A percentile compares a stretch with the other conserved stretches of the same genome.
These are phyloP conservation scores for Lipomyces starkeyi DNA, from an alignment of 805 yeast genomes.

Conservation along the genomic window DNA sequence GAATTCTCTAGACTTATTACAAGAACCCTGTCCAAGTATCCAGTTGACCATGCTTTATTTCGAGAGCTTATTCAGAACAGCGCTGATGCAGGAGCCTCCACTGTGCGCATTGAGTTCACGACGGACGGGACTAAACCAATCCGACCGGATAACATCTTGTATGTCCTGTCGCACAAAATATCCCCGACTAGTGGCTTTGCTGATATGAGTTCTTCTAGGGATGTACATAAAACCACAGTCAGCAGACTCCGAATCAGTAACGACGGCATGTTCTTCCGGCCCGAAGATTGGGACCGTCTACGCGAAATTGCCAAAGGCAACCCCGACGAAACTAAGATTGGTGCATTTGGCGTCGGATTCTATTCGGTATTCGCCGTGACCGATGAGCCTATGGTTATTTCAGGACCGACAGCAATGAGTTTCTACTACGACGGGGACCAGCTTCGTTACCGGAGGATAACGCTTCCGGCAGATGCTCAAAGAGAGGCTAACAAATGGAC, in stretches of 20 bases:
- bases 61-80: slow-evolving; percentile 51
- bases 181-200: not conserved
- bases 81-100: slow-evolving; percentile 50
- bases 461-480: slow-evolving; percentile 28
- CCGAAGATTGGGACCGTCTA: slow-evolving; percentile 50
- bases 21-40: slow-evolving; percentile 51
- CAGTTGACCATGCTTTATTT: slow-evolving; percentile 51
- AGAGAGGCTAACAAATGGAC: slow-evolving; percentile 45
- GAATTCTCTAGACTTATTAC: slow-evolving; percentile 46
- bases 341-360: slow-evolving; percentile 57
- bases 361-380: slow-evolving; percentile 81
- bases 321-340: slow-evolving; percentile 52
- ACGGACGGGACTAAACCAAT: slow-evolving; percentile 33
- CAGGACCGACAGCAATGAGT: slow-evolving; percentile 48
- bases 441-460: slow-evolving; percentile 44
- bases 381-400: slow-evolving; percentile 74
- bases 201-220: slow-evolving; percentile 12
- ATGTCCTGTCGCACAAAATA: not conserved
- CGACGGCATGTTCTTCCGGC: slow-evolving; percentile 47
- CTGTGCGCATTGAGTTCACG: slow-evolving; percentile 45
- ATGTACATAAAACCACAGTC: slow-evolving; percentile 38
- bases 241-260: slow-evolving; percentile 45
- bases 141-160: slow-evolving; percentile 32
- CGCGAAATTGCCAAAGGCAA: slow-evolving; percentile 52
- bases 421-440: slow-evolving; percentile 50